A percentile compares a stretch with the other conserved stretches of the same genome.
phyloP scores from a whole-genome alignment of 2,329 filamentous ascomycete species.

The Reticulascus tulasneorum region DNA sequence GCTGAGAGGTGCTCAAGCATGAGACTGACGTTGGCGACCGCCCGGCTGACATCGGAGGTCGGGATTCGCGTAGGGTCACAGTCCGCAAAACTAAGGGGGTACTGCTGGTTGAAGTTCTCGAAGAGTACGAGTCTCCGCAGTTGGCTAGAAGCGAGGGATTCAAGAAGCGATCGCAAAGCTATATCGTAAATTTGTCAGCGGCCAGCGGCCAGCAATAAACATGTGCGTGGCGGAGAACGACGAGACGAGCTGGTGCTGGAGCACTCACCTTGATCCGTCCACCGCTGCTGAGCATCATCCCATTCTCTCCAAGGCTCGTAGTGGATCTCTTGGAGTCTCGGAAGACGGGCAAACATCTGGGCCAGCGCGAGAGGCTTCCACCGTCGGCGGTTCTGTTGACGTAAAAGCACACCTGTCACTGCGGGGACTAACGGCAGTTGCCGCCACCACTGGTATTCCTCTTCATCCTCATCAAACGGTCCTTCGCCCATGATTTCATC shows the following conservation, averaged over 20 bases:
- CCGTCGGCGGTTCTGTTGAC: constrained; percentile 26
- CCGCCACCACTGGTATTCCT: constrained; percentile 21
- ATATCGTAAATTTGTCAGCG: background rate
- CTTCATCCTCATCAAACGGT: constrained; percentile 16
- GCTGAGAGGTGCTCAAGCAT: constrained; percentile 21
- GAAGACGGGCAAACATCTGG: constrained; percentile 24
- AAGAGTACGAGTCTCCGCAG: constrained; percentile 22
- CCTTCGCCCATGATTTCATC: constrained; percentile 15
- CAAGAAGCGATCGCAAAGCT: too few species aligned
- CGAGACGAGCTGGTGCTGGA: background rate
- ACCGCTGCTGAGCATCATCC: constrained; percentile 9
- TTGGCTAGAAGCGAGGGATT: constrained; percentile 6
- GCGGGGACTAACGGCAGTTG: constrained; percentile 21
- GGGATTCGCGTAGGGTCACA: constrained; percentile 16
- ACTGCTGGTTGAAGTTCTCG: constrained; percentile 28
- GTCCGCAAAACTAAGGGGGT: constrained; percentile 13
- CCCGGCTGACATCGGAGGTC: constrained; percentile 13
- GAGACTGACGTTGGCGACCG: constrained; percentile 16
- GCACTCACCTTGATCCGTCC: constrained; percentile 16
- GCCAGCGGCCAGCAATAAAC: background rate
- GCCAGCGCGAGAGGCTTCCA: constrained; percentile 23
- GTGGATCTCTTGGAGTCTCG: constrained; percentile 24
- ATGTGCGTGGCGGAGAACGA: background rate
- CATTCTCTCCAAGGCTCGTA: constrained; percentile 29
- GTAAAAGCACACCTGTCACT: constrained; percentile 25